A percentile compares a stretch with the other conserved stretches of the same genome.
Evolutionary conservation across 2,329 filamentous ascomycete species (phyloP).

Genomic region (Thelonectria discophora): DNA sequence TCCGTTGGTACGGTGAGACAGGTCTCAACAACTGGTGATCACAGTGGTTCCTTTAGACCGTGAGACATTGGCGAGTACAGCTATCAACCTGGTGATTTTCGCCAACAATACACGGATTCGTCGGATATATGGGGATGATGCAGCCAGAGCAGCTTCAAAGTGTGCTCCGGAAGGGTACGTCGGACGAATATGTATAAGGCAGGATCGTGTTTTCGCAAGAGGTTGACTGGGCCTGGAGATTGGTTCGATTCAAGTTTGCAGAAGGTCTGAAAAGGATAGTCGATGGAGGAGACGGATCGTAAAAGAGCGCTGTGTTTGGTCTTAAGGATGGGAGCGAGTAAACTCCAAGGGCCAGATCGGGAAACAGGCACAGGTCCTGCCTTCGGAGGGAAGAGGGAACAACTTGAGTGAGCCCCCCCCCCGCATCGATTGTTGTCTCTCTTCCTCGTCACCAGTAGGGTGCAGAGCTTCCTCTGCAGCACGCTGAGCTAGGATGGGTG

Average conservation of each 20-base stretch:
- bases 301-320: constrained; percentile 27
- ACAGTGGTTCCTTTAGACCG: constrained; percentile 6
- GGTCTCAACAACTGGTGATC: constrained; percentile 4
- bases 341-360: constrained; percentile 36
- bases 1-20: background rate
- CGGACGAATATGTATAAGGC: background rate
- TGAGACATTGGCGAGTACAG: constrained; percentile 22
- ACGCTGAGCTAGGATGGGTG: constrained; percentile 35
- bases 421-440: constrained; percentile 43
- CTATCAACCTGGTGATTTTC: constrained; percentile 3
- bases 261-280: background rate
- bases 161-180: background rate
- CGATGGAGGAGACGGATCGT: constrained; percentile 3
- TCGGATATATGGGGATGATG: constrained; percentile 19
- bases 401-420: constrained; percentile 31
- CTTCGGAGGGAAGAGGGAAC: constrained; percentile 34
- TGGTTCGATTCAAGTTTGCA: background rate
- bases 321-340: constrained; percentile 31
- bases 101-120: background rate
- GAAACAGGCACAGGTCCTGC: constrained; percentile 35
- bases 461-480: constrained; percentile 32
- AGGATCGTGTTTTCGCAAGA: background rate
- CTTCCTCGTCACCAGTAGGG: constrained; percentile 37
- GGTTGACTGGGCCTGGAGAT: background rate
- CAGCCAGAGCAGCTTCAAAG: constrained; percentile 6